These are phyloP conservation scores for Tylopilus rubrobrunneus DNA, from an alignment of 768 basidiomycete species.

Conservation along the genomic window DNA sequence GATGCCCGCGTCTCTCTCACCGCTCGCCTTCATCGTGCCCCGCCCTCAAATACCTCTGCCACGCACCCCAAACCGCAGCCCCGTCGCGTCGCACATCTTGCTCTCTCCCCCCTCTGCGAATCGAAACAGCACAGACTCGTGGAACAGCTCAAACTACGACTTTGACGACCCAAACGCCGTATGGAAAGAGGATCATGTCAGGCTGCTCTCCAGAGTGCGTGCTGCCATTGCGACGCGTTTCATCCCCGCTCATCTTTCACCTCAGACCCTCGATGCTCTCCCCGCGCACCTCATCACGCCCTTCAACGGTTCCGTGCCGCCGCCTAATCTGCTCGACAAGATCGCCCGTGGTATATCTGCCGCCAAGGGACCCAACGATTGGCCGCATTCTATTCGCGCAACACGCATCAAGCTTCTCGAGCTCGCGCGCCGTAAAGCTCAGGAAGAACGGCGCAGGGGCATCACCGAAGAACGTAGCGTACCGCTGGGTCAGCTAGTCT, in stretches of 20 bases:
- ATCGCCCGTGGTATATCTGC: slow-evolving; percentile 73
- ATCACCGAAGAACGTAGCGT: slow-evolving; percentile 46
- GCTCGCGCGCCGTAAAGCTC: slow-evolving; percentile 62
- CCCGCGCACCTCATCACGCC: slow-evolving; percentile 83
- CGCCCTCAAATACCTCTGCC: slow-evolving; percentile 48
- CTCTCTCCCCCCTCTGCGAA: slow-evolving; percentile 39
- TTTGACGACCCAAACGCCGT: slow-evolving; percentile 60
- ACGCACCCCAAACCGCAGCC: slow-evolving; percentile 55
- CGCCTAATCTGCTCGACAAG: slow-evolving; percentile 83
- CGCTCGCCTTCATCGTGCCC: slow-evolving; percentile 60
- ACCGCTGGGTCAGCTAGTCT: slow-evolving; percentile 7
- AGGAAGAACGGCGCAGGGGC: slow-evolving; percentile 43
- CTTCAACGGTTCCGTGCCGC: slow-evolving; percentile 79
- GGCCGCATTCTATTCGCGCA: slow-evolving; percentile 79
- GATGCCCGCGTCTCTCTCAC: slow-evolving; percentile 44
- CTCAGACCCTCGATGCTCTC: slow-evolving; percentile 72
- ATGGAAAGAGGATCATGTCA: slow-evolving; percentile 72
- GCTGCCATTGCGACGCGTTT: neutral
- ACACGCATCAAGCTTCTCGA: slow-evolving; percentile 83
- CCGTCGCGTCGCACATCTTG: slow-evolving; percentile 49
- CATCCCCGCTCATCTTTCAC: slow-evolving; percentile 4
- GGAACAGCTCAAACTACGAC: slow-evolving; percentile 75
- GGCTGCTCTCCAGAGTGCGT: slow-evolving; percentile 63
- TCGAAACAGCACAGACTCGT: slow-evolving; percentile 76
- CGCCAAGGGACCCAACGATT: slow-evolving; percentile 72